Base-by-base conservation (phyloP, 2,329 filamentous ascomycete genomes). In the Fusarium concolor region DNA sequence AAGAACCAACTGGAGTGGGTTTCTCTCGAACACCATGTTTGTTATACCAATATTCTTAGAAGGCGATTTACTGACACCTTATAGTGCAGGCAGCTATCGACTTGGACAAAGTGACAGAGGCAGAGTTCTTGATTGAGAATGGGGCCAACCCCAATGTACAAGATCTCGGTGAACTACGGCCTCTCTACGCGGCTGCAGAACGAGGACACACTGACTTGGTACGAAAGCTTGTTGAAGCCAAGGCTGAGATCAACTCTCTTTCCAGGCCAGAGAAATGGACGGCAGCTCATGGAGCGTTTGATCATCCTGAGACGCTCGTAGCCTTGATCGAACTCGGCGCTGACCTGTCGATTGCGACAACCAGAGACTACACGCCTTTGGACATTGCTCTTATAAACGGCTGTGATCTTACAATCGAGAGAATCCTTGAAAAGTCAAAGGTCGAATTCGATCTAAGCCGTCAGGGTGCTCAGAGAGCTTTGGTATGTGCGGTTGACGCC, bases 61-160 rank as follows among this genome's bases (percentile, higher is more conserved):
- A 5, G 8, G 1, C 6, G 9, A 1, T 5, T 12, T 14, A 22
- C 26, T 42, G 2, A 42, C 15, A 10, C 10, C 0, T 14, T 22
- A 2, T 22, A 50, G 46, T 43, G 20, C 26, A 33, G 5, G 28
- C 10, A 2, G 58, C 62, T 9, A 20, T 55, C 2, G 47, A 54
- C 5, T 24, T 24, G 17, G 14, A 10, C 4, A 10, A 22, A 6
- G n/a, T 20, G 8, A 5, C 12, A 2, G 43, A 50, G 10, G 26
- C 38, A 10, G 22, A 51, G 7, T 65, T 38, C 37, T 37, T 52
- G 17, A 11, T 56, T 14, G 31, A n/a, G 1, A 18, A 44, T n/a
- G 59, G 44, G 8, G 28, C 41, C 17, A 26, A 54, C 8, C 46
- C 58, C 1, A 37, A 59, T 7, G 42, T 51, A 1, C 28, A 39